These are phyloP conservation scores for Xylaria curta DNA, from an alignment of 495 filamentous ascomycete species.

Conservation along the genomic window DNA sequence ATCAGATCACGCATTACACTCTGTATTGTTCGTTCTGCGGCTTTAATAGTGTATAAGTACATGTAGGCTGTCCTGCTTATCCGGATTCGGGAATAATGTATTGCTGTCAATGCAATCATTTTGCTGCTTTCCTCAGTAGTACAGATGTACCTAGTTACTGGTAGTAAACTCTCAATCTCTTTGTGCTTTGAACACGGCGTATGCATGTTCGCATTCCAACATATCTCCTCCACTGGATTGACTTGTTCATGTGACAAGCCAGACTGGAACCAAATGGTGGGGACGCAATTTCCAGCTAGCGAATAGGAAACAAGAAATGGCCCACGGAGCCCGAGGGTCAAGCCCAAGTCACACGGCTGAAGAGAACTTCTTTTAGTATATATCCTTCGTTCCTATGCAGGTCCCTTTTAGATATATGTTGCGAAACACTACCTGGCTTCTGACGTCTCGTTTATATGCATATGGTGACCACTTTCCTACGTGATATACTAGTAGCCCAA, in stretches of 20 bases:
- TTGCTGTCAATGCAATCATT: neutral
- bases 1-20: neutral
- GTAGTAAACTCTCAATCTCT: too few species aligned
- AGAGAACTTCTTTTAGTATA: too few species aligned
- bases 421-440: neutral
- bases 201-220: neutral
- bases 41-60: neutral
- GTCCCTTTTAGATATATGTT: neutral
- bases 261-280: slow-evolving; percentile 8
- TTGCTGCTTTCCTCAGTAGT: neutral
- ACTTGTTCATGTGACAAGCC: slow-evolving; percentile 24
- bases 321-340: slow-evolving; percentile 7
- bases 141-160: neutral
- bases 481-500: neutral
- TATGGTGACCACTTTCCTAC: neutral
- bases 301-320: neutral
- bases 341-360: neutral
- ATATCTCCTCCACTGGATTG: neutral
- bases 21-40: neutral
- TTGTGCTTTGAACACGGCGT: slow-evolving; percentile 16
- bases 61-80: neutral
- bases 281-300: slow-evolving; percentile 17
- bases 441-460: neutral
- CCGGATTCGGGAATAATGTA: too few species aligned
- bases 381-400: neutral